Evolutionary conservation across 768 basidiomycete genomes (phyloP).

Genomic region (Leccinum uliginosum): DNA sequence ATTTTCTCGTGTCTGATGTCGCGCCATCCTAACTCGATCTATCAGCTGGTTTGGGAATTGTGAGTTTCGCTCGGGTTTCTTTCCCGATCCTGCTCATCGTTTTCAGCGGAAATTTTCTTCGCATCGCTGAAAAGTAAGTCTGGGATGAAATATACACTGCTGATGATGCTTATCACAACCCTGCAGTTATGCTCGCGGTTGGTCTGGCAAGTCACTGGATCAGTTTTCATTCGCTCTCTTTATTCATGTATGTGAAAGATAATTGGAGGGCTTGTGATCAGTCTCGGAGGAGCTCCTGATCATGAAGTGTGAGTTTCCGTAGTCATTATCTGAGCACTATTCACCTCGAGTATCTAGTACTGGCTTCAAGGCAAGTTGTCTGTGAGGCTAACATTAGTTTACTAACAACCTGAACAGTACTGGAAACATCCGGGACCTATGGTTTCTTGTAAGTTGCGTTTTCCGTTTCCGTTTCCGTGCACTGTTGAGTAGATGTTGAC

Average conservation of each 20-base stretch:
- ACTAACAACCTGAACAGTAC: conserved; percentile 11
- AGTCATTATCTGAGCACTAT: conserved; percentile 20
- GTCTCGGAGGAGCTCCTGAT: conserved; percentile 55
- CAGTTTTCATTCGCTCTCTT: neutral
- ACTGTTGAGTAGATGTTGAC: neutral
- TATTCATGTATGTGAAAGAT: conserved; percentile 19
- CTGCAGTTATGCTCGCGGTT: conserved; percentile 35
- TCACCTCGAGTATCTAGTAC: conserved; percentile 11
- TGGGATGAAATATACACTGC: neutral
- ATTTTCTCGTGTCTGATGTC: conserved; percentile 32
- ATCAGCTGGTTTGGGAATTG: conserved; percentile 21
- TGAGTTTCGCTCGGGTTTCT: neutral
- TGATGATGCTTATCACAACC: neutral
- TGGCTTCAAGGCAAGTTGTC: conserved; percentile 13
- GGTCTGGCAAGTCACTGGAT: conserved; percentile 22
- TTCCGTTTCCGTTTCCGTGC: neutral
- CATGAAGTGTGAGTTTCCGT: conserved; percentile 36
- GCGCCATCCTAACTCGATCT: conserved; percentile 31
- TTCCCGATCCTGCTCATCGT: conserved; percentile 4
- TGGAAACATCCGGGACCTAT: conserved; percentile 23
- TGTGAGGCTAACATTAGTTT: neutral
- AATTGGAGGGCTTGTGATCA: conserved; percentile 45
- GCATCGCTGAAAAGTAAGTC: conserved; percentile 23
- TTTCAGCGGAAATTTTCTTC: conserved; percentile 19
- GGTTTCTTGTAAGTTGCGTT: conserved; percentile 14